Conservation (phyloP, 2,329 filamentous ascomycete genomes). For the Cadophora malorum region DNA sequence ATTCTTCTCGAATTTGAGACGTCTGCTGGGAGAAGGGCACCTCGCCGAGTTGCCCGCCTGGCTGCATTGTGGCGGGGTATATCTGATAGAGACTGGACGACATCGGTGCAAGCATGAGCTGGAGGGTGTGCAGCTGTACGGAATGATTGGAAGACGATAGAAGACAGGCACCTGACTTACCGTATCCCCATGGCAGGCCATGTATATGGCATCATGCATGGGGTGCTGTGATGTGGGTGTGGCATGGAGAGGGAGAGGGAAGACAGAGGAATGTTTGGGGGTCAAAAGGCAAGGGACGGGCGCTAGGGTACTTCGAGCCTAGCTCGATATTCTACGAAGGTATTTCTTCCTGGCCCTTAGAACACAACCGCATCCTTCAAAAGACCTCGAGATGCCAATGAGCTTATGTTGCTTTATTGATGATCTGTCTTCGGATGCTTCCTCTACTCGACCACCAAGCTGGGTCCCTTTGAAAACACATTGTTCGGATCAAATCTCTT, state of each 20-base stretch:
- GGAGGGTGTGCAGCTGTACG: constrained; percentile 1
- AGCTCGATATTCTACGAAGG: not conserved
- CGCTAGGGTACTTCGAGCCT: not conserved
- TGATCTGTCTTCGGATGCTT: too few species aligned
- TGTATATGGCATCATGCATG: not conserved
- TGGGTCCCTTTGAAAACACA: constrained; percentile 48
- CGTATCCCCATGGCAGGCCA: not conserved
- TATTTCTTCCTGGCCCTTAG: too few species aligned
- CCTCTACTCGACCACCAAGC: constrained; percentile 19
- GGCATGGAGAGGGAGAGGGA: not conserved
- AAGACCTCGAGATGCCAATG: not conserved
- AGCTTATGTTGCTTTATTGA: not conserved
- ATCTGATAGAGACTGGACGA: constrained; percentile 11
- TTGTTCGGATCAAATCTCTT: constrained; percentile 54
- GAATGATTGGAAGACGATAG: not conserved
- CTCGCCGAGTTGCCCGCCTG: constrained; percentile 10
- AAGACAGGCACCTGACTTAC: constrained; percentile 11
- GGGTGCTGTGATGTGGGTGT: not conserved
- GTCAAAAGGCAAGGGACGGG: not conserved
- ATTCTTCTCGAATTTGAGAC: not conserved
- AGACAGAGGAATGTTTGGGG: not conserved
- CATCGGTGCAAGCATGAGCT: not conserved
- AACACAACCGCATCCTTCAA: too few species aligned
- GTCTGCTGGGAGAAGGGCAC: not conserved
- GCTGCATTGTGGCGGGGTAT: constrained; percentile 6